Percentiles rank a stretch among this genome's conserved stretches.
phyloP scores from a whole-genome alignment of 1,284 basidiomycete genomes.

The Exobasidium rhododendri region DNA sequence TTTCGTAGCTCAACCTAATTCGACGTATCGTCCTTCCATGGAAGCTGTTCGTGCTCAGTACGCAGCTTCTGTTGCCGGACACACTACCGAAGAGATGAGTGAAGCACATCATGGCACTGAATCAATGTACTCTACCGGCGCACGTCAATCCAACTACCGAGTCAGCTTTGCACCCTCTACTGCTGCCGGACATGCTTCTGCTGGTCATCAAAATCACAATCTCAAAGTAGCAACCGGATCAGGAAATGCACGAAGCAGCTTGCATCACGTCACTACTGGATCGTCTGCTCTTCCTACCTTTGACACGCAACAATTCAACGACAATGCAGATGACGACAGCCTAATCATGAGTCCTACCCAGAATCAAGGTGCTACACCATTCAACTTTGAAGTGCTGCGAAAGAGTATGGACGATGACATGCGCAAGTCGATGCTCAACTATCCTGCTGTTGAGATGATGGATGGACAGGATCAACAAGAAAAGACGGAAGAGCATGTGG shows the following conservation, averaged over 20 bases:
- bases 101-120: not conserved
- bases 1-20: constrained; percentile 17
- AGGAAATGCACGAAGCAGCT: constrained; percentile 20
- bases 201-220: not conserved
- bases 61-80: constrained; percentile 17
- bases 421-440: constrained; percentile 42
- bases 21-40: constrained; percentile 28
- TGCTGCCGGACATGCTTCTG: constrained; percentile 27
- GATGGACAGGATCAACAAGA: not conserved
- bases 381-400: constrained; percentile 10
- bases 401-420: constrained; percentile 22
- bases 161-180: constrained; percentile 41
- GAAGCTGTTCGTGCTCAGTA: constrained; percentile 12
- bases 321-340: constrained; percentile 12
- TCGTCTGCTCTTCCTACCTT: constrained; percentile 31
- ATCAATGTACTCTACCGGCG: not conserved
- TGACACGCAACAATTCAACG: constrained; percentile 22
- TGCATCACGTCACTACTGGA: constrained; percentile 20
- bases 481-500: constrained; percentile 18
- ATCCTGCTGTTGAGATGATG: constrained; percentile 40
- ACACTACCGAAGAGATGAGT: constrained; percentile 4
- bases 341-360: constrained; percentile 5
- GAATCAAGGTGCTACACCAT: constrained; percentile 24
- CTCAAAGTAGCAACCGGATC: constrained; percentile 18
- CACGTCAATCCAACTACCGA: constrained; percentile 16